Evolutionary conservation across 2,329 filamentous ascomycete species (phyloP).

Genomic region (Trichoderma koningiopsis): DNA sequence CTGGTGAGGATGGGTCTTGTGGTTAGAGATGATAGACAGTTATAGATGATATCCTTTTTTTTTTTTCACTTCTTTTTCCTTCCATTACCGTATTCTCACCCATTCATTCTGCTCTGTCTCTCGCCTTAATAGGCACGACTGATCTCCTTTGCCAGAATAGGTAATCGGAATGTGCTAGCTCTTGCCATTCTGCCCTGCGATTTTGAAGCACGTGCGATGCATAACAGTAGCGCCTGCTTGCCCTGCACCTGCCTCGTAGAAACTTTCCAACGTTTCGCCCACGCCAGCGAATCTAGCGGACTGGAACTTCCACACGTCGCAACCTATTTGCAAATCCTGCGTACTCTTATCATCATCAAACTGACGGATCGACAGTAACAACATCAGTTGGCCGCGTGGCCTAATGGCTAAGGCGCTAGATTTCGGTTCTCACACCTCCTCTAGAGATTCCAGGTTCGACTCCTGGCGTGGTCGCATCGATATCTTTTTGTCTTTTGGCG

Average conservation of each 20-base stretch:
- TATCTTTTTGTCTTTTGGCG: not conserved
- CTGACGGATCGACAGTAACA: not conserved
- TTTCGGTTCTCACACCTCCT: conserved; percentile 36
- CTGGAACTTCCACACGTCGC: not conserved
- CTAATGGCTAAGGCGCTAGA: conserved; percentile 43
- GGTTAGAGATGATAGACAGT: not conserved
- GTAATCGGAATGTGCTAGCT: not conserved
- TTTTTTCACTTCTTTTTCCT: not conserved
- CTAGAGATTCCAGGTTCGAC: conserved; percentile 43
- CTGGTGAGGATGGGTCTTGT: not conserved
- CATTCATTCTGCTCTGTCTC: not conserved
- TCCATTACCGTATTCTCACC: not conserved
- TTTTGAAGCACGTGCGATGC: not conserved
- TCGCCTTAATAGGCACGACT: not conserved
- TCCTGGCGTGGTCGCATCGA: conserved; percentile 39
- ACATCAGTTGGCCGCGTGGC: conserved; percentile 37
- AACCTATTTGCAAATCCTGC: fast-evolving
- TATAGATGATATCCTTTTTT: not conserved
- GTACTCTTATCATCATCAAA: not conserved
- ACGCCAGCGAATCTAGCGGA: not conserved
- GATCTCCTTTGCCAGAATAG: not conserved
- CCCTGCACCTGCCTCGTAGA: not conserved
- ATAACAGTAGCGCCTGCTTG: not conserved
- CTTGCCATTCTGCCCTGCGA: not conserved
- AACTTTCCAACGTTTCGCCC: not conserved